Percentiles rank a stretch among this genome's conserved stretches.
Conservation (phyloP, 1,284 basidiomycete species). For the Fomitopsis palustris region DNA sequence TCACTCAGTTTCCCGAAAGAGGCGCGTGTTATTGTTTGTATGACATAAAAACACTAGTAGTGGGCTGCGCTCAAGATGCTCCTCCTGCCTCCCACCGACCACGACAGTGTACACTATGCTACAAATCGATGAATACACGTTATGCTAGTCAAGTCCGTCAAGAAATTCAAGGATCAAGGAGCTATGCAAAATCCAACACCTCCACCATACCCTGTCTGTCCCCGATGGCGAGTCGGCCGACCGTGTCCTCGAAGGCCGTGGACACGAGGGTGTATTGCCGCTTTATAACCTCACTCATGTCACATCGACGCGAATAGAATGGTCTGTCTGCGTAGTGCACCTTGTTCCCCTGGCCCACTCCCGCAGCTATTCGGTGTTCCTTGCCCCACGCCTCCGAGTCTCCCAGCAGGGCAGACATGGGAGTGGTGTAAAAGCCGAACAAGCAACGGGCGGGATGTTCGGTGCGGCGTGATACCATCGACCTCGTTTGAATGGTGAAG, state of each 20-base stretch:
- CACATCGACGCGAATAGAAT: constrained; percentile 30
- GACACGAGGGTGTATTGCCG: constrained; percentile 29
- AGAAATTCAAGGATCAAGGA: constrained; percentile 5
- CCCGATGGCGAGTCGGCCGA: constrained; percentile 34
- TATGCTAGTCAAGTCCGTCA: background rate
- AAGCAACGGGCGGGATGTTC: constrained; percentile 31
- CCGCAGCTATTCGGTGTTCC: background rate
- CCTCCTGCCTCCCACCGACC: background rate
- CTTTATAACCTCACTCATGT: constrained; percentile 31
- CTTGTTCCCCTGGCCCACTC: constrained; percentile 10
- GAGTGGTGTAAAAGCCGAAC: constrained; percentile 27
- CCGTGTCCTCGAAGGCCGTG: constrained; percentile 33
- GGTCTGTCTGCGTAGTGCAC: constrained; percentile 25
- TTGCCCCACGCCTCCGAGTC: constrained; percentile 1
- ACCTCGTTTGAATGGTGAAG: constrained; percentile 34
- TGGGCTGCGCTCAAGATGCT: background rate
- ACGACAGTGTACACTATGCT: background rate
- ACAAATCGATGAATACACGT: background rate
- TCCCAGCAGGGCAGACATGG: background rate
- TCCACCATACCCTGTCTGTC: constrained; percentile 31
- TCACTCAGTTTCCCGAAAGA: background rate
- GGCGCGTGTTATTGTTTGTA: background rate
- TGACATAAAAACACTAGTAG: background rate
- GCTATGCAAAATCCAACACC: constrained; percentile 32
- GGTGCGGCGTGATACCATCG: constrained; percentile 24